Evolutionary conservation across 108 stramenopile species (phyloP).

Genomic region (Epipyxis sp.): DNA sequence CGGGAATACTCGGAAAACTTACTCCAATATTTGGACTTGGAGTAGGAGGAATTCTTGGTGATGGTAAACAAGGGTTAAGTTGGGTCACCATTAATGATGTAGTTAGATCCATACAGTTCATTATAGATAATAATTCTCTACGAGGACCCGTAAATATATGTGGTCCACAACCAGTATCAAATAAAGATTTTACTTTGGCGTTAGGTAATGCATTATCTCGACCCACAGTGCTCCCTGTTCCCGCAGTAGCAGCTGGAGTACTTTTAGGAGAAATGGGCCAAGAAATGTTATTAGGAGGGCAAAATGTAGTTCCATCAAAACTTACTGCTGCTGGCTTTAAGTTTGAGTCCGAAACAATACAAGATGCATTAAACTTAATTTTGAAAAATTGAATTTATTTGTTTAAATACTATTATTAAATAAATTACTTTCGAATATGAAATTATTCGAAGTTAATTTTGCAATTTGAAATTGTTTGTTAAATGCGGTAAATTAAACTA

Average conservation of each 20-base stretch:
- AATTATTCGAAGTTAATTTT: too few species aligned
- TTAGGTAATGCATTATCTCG: constrained; percentile 59
- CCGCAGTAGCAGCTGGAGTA: constrained; percentile 56
- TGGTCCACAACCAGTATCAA: constrained; percentile 60
- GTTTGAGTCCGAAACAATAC: too few species aligned
- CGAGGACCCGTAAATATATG: constrained; percentile 62
- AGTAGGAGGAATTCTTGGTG: background rate
- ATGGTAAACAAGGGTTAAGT: background rate
- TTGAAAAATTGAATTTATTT: too few species aligned
- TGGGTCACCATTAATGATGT: constrained; percentile 32
- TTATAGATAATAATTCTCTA: background rate
- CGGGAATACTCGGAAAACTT: constrained; percentile 8
- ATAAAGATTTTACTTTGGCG: constrained; percentile 63
- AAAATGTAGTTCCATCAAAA: constrained; percentile 32
- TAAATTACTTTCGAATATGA: too few species aligned
- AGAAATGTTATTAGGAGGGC: constrained; percentile 60
- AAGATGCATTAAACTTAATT: too few species aligned
- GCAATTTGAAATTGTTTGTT: too few species aligned
- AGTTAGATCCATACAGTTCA: background rate
- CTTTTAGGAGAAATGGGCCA: constrained; percentile 78
- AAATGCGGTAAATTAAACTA: too few species aligned
- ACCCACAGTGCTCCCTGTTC: constrained; percentile 66
- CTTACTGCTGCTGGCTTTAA: constrained; percentile 16
- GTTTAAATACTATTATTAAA: too few species aligned
- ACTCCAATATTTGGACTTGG: constrained; percentile 11